Evolutionary conservation across 169 alveolate species (phyloP).

Genomic region (Eimeria falciformis): DNA sequence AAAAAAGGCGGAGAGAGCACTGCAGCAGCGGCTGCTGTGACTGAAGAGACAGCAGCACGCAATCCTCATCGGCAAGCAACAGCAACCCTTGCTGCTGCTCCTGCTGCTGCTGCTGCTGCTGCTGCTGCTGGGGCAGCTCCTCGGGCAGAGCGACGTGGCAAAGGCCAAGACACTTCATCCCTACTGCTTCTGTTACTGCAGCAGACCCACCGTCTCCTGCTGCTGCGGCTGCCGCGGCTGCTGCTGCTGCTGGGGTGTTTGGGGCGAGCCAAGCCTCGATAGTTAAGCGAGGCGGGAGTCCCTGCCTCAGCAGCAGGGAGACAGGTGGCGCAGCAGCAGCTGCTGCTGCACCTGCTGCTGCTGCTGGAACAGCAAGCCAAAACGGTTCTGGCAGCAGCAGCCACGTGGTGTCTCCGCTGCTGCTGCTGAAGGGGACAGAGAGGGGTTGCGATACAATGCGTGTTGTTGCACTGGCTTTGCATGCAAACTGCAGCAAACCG

Average conservation of each 20-base stretch:
- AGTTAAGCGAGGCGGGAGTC: constrained; percentile 1
- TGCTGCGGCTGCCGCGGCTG: not conserved
- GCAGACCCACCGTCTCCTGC: not conserved
- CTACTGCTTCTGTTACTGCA: not conserved
- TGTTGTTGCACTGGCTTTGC: not conserved
- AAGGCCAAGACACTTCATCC: not conserved
- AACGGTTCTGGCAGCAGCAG: not conserved
- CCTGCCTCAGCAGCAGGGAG: not conserved
- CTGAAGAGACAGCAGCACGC: constrained; percentile 40
- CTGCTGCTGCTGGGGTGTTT: not conserved
- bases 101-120: constrained; percentile 59
- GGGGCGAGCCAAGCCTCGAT: constrained; percentile 1
- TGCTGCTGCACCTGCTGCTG: constrained; percentile 7
- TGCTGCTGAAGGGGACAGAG: not conserved
- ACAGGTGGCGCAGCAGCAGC: not conserved
- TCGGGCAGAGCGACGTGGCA: constrained; percentile 17
- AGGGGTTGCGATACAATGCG: not conserved
- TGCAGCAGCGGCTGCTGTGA: constrained; percentile 57
- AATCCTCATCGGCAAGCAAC: not conserved
- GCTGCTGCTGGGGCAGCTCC: constrained; percentile 18
- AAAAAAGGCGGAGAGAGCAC: not conserved
- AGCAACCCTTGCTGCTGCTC: constrained; percentile 12
- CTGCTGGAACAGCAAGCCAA: not conserved
- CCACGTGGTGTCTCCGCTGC: not conserved
- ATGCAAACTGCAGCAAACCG: constrained; percentile 4